Evolutionary conservation across 2,329 filamentous ascomycete species (phyloP).

Genomic region (Alternaria metachromatica): DNA sequence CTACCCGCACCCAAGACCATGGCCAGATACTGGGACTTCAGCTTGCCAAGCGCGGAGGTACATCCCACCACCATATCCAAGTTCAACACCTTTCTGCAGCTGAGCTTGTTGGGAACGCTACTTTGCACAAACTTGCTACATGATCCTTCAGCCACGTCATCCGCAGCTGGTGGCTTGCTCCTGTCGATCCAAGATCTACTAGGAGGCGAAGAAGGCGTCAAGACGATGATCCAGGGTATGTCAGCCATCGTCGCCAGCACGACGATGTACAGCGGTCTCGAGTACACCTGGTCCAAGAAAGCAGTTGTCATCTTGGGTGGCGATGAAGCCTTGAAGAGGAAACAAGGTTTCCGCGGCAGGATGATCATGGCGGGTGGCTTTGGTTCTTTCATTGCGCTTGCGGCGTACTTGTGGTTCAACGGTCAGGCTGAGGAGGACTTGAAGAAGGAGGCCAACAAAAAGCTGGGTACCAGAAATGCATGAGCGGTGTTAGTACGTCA

Average conservation of each 20-base stretch:
- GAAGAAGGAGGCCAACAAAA: constrained; percentile 9
- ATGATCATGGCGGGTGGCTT: constrained; percentile 57
- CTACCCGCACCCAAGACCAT: constrained; percentile 94
- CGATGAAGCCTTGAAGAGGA: constrained; percentile 56
- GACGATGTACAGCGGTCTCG: constrained; percentile 91
- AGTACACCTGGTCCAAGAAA: constrained; percentile 89
- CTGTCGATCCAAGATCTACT: constrained; percentile 32
- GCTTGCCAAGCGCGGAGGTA: constrained; percentile 84
- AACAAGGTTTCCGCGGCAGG: constrained; percentile 56
- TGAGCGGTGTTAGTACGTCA: neutral
- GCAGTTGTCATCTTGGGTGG: constrained; percentile 82
- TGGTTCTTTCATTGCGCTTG: constrained; percentile 52
- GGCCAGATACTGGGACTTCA: constrained; percentile 95
- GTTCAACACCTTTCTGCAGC: constrained; percentile 89
- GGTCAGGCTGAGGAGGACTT: constrained; percentile 15
- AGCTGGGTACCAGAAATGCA: neutral
- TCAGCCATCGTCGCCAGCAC: constrained; percentile 87
- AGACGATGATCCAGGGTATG: constrained; percentile 44
- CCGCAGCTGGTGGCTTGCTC: constrained; percentile 38
- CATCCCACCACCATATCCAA: constrained; percentile 85
- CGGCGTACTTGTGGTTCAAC: constrained; percentile 42
- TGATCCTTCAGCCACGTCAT: constrained; percentile 61
- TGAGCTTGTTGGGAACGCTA: constrained; percentile 83
- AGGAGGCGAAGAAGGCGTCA: constrained; percentile 44
- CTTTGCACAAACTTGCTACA: constrained; percentile 79